phyloP scores from a whole-genome alignment of 108 stramenopile species.

The Skeletonema costatum region DNA sequence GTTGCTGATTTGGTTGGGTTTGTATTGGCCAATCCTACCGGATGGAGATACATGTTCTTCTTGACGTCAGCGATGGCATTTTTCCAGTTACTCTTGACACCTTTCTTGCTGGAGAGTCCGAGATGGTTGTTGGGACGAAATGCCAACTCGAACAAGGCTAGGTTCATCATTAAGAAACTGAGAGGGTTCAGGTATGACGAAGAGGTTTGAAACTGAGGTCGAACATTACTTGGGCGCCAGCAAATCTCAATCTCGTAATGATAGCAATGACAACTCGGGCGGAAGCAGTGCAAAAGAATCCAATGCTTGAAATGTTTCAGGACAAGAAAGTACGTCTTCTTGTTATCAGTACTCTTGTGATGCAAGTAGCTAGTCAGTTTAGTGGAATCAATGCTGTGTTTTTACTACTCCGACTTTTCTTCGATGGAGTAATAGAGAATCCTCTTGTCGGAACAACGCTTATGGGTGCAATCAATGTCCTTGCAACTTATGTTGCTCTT shows the following conservation, averaged over 20 bases:
- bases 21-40: slow-evolving; percentile 62
- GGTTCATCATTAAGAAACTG: slow-evolving; percentile 90
- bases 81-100: slow-evolving; percentile 77
- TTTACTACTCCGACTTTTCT: slow-evolving; percentile 98
- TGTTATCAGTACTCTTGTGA: slow-evolving; percentile 68
- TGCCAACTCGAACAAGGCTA: slow-evolving; percentile 76
- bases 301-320: slow-evolving; percentile 73
- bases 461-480: slow-evolving; percentile 91
- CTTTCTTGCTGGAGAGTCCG: slow-evolving; percentile 91
- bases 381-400: slow-evolving; percentile 99
- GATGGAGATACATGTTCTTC: slow-evolving; percentile 87
- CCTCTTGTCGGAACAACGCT: slow-evolving; percentile 92
- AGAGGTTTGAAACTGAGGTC: slow-evolving; percentile 94
- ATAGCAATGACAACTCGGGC: neutral
- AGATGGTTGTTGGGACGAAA: slow-evolving; percentile 84
- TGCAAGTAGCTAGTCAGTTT: slow-evolving; percentile 94
- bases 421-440: slow-evolving; percentile 91
- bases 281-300: slow-evolving; percentile 9
- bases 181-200: slow-evolving; percentile 91
- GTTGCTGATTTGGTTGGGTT: slow-evolving; percentile 85
- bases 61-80: slow-evolving; percentile 74
- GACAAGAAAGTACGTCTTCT: slow-evolving; percentile 74
- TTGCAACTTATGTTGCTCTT: slow-evolving; percentile 93
- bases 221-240: slow-evolving; percentile 85
- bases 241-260: slow-evolving; percentile 23